These are phyloP conservation scores for Papiliotrema terrestris DNA, from an alignment of 1,284 basidiomycete genomes.

Conservation along the genomic window DNA sequence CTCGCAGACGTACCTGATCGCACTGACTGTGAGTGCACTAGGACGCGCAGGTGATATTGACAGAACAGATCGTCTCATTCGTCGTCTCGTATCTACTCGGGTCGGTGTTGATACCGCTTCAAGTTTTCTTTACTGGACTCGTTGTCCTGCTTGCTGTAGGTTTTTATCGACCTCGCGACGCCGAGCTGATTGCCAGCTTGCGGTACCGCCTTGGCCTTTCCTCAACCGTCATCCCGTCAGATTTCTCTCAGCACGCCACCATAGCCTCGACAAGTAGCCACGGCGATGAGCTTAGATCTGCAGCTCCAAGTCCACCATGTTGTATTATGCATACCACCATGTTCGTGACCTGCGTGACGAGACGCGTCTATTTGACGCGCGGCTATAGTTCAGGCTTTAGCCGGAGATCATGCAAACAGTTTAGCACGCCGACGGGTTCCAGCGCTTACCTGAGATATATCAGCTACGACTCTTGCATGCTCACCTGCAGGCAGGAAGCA, in stretches of 20 bases:
- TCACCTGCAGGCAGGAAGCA: no score
- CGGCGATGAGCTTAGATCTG: no score
- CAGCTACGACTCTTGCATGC: no score
- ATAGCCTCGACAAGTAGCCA: no score
- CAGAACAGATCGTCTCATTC: constrained; percentile 30
- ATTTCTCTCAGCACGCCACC: constrained; percentile 31
- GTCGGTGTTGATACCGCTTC: constrained; percentile 35
- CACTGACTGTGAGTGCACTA: constrained; percentile 31
- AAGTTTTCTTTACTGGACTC: constrained; percentile 35
- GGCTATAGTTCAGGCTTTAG: no score
- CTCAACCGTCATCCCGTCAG: constrained; percentile 33
- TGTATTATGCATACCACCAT: no score
- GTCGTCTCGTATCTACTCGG: constrained; percentile 23
- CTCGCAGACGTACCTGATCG: constrained; percentile 32
- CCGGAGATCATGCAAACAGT: no score
- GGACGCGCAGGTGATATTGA: constrained; percentile 1
- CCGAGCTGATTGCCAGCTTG: constrained; percentile 11
- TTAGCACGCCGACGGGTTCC: no score
- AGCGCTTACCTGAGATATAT: no score
- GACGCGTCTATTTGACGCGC: no score
- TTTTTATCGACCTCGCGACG: neutral
- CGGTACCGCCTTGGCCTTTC: constrained; percentile 41
- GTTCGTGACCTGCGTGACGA: no score
- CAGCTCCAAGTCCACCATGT: no score
- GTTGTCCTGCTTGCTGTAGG: constrained; percentile 29